Conservation (phyloP, 257 asterid species). For the Solanum sejunctum region DNA sequence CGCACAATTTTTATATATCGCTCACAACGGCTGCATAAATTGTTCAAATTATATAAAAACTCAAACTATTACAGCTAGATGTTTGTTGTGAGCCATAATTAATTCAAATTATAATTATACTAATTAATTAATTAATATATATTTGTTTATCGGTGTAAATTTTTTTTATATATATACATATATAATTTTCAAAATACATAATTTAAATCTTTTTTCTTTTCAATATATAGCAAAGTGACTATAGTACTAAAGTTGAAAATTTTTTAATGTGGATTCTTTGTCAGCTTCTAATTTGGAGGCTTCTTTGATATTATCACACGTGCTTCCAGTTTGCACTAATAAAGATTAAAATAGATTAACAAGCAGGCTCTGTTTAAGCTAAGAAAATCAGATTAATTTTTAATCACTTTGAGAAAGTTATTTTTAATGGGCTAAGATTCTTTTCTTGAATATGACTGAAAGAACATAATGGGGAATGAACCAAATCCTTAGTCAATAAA, state of each 20-base stretch:
- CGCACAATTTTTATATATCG: too few relatives aligned
- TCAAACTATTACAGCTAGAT: too few relatives aligned
- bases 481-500: not conserved
- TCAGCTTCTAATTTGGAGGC: not conserved
- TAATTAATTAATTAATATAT: too few relatives aligned
- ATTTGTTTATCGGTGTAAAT: too few relatives aligned
- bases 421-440: not conserved
- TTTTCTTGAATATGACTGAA: not conserved
- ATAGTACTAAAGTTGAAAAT: not conserved
- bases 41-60: too few relatives aligned
- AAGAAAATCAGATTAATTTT: not conserved
- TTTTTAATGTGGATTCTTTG: not conserved
- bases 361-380: not conserved
- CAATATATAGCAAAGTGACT: not conserved
- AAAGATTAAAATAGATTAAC: not conserved
- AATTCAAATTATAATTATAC: too few relatives aligned
- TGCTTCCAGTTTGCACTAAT: not conserved
- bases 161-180: too few relatives aligned
- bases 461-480: not conserved
- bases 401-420: not conserved
- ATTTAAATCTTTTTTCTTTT: not conserved
- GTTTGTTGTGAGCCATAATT: too few relatives aligned
- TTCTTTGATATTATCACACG: not conserved
- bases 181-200: not conserved
- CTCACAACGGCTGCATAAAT: too few relatives aligned